Base-by-base conservation (phyloP, 768 basidiomycete genomes). In the Calocera viscosa region DNA sequence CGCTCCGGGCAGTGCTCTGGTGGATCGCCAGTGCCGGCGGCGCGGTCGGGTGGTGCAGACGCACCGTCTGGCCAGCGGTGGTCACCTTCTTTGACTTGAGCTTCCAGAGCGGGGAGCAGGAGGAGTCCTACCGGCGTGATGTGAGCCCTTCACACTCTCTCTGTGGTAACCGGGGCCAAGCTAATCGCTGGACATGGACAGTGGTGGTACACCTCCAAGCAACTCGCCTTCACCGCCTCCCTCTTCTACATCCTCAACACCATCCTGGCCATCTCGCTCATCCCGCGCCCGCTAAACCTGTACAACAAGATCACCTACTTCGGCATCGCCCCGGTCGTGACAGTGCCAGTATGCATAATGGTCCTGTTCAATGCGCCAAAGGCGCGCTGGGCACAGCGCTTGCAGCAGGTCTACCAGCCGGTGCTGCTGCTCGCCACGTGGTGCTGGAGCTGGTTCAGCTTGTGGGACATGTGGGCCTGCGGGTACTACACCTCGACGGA, bases 231-330 rank as follows among this genome's bases (percentile, higher is more conserved):
- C 53, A 28, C 53, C 24, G 53, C 53, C 53, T 60, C 53, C 53
- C 53, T 60, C 53, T 60, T 60, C 30, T 60, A 60, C 30, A 30
- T 60, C 53, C 53, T 60, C 53, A 60, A 60, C 30, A 60, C 53
- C 53, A 60, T 60, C 53, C 53, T 60, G 14, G 53, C 53, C 26
- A 60, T 60, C 53, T 60, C 53, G 24, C 53, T 60, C 30, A 60
- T 60, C 53, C 53, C 53, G 30, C 53, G 53, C 30, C 53, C 53
- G 26, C 53, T 60, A 26, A 60, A 60, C 53, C 24, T 60, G 8
- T 60, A 60, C 53, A 60, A 60, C 53, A 60, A 60, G 53, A 60
- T 60, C 53, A 60, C 53, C 53, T 60, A 60, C 30, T 60, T 60
- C 53, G 53, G 53, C 26, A 32, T 60, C 53, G 53, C 53, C 26